These are phyloP conservation scores for Xylariaceae sp. DNA, from an alignment of 2,329 filamentous ascomycete genomes.

Conservation along the genomic window DNA sequence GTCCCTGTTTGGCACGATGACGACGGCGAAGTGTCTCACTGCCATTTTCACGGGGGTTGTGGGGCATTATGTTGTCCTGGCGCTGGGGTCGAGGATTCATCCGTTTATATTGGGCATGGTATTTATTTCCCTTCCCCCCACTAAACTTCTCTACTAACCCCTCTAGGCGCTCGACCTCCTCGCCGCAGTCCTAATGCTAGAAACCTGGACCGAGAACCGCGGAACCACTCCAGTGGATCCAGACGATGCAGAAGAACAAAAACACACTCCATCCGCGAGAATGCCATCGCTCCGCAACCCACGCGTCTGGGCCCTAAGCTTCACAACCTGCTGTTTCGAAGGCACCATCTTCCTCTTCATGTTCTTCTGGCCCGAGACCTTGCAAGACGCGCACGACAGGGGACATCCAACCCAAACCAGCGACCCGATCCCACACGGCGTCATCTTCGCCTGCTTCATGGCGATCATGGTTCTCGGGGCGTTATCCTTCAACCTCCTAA, in stretches of 20 bases:
- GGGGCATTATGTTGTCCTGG: slow-evolving; percentile 44
- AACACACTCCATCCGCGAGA: neutral
- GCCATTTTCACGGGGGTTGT: slow-evolving; percentile 47
- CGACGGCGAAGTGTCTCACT: slow-evolving; percentile 46
- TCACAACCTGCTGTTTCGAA: slow-evolving; percentile 34
- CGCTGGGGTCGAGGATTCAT: slow-evolving; percentile 42
- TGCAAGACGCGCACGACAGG: slow-evolving; percentile 29
- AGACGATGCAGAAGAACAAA: neutral
- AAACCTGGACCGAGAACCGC: slow-evolving; percentile 31
- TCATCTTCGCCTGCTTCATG: slow-evolving; percentile 56
- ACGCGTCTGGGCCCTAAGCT: slow-evolving; percentile 32
- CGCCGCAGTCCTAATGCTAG: slow-evolving; percentile 30
- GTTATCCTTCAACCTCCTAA: slow-evolving; percentile 42
- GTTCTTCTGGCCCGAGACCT: slow-evolving; percentile 32
- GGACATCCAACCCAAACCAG: neutral
- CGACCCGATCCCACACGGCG: slow-evolving; percentile 38
- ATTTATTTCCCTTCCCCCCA: slow-evolving; percentile 2
- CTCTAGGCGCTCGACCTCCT: slow-evolving; percentile 25
- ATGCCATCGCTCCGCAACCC: slow-evolving; percentile 18
- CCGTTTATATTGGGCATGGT: slow-evolving; percentile 44
- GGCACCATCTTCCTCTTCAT: slow-evolving; percentile 33
- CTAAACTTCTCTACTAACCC: neutral
- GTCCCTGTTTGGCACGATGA: slow-evolving; percentile 47
- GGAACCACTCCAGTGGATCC: slow-evolving; percentile 6
- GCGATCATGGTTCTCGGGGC: slow-evolving; percentile 55